Evolutionary conservation across 352 stramenopile species (phyloP), one percentile per base, ranked within the genome.

Genomic region (Globisporangium rhizosaccharum): DNA sequence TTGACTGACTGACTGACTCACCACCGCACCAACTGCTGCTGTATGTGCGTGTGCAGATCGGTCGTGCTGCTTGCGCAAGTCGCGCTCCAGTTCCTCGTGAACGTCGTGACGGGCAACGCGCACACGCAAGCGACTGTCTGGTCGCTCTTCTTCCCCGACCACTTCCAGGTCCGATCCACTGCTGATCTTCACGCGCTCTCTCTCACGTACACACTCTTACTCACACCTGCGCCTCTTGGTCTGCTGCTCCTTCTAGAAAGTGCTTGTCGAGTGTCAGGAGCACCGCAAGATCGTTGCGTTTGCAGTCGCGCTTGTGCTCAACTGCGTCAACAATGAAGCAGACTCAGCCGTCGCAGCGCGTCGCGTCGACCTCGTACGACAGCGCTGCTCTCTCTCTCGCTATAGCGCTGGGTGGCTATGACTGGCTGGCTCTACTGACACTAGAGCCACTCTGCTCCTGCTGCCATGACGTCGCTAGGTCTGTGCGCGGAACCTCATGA

Each of bases 281-380:
- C 67, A 92, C 50, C 84, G 84, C 33, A 94, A 94, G 59, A 56
- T 94, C 51, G 63, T 90, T 26, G 82, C 79, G 8, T 94, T 87
- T 68, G 61, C 75, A 0, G 70, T 73, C 9, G 84, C 84, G 10
- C 54, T 91, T 14, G 48, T 87, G 17, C 55, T 91, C 11, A 92
- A 92, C 60, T 92, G 80, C 61, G 48, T 92, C 45, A 88, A 86
- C 48, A 62, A 66, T 26, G 62, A 63, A 1, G 56, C 51, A 0
- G 56, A 75, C n/a, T 67, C 74, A 18, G 56, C 61, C 41, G 55
- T 68, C 2, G 45, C 45, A 5, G 48, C 53, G 53, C 76, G 77
- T 11, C 71, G 72, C 1, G 59, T 70, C 14, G 78, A 90, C 47
- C 57, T 93, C 53, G 84, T 91, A 75, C 10, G 66, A 26, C 30